phyloP scores from a whole-genome alignment of 78 protist species.

The Isochrysis galbana region DNA sequence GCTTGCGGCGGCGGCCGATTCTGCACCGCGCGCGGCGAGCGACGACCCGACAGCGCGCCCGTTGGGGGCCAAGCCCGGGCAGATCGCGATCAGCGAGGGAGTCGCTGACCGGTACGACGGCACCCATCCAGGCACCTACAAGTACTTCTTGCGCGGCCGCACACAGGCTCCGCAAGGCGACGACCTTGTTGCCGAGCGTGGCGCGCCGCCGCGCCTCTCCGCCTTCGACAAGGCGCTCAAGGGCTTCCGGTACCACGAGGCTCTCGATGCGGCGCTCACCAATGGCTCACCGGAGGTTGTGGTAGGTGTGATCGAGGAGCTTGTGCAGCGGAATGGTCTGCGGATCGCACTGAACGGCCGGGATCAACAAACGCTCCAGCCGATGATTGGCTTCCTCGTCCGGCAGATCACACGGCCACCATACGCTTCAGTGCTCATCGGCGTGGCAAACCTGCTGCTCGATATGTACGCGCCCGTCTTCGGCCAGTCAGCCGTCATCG shows the following conservation, averaged over 20 bases:
- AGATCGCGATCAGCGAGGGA: not conserved
- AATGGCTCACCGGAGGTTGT: not conserved
- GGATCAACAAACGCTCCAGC: conserved; percentile 43
- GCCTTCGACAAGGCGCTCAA: conserved; percentile 36
- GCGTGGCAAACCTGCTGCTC: conserved; percentile 27
- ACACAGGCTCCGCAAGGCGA: not conserved
- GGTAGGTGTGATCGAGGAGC: conserved; percentile 40
- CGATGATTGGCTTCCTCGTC: conserved; percentile 41
- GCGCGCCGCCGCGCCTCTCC: not conserved
- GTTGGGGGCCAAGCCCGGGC: not conserved
- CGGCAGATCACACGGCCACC: conserved; percentile 31
- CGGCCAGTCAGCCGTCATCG: conserved; percentile 34
- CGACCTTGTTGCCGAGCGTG: not conserved
- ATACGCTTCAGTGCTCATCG: not conserved
- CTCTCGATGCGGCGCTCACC: conserved; percentile 55
- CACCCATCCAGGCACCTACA: not conserved
- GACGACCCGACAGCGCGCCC: not conserved
- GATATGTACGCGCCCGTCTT: conserved; percentile 11
- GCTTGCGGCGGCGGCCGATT: not conserved
- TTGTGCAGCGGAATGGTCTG: conserved; percentile 41
- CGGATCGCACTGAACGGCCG: conserved; percentile 35
- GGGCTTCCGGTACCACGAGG: conserved; percentile 41
- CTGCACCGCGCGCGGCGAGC: not conserved
- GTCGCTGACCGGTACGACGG: not conserved
- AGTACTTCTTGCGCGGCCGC: not conserved